phyloP scores from a whole-genome alignment of 352 stramenopile species.

The Phytophthora tubulina region DNA sequence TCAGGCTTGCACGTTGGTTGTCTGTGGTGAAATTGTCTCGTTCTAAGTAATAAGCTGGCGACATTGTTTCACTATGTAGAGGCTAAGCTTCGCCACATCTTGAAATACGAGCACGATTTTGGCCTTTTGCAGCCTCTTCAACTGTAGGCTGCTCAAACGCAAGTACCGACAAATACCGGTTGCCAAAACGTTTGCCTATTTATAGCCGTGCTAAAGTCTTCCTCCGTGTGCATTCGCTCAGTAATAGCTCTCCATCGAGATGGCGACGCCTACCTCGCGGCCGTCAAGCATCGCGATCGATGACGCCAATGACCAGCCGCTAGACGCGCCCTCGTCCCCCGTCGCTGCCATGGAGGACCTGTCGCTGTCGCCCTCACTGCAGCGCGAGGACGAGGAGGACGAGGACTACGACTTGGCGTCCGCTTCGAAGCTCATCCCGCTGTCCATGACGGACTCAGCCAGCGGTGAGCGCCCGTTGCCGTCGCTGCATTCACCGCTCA shows the following conservation, averaged over 20 bases:
- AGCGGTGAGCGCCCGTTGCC: conserved; percentile 66
- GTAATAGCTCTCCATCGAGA: conserved; percentile 7
- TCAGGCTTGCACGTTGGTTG: no score
- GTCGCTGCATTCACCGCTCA: conserved; percentile 67
- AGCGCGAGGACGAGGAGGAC: conserved; percentile 34
- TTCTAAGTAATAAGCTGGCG: no score
- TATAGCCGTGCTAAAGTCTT: conserved; percentile 2
- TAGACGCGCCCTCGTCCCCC: conserved; percentile 29
- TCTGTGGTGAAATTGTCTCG: no score
- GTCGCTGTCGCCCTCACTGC: conserved; percentile 55
- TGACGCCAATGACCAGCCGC: conserved; percentile 40
- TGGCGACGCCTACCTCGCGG: conserved; percentile 36
- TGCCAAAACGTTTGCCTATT: conserved; percentile 3
- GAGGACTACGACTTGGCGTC: conserved; percentile 42
- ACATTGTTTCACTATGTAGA: no score
- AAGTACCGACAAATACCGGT: conserved; percentile 3
- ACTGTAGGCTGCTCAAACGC: neutral
- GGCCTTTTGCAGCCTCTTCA: neutral
- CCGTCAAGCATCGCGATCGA: conserved; percentile 54
- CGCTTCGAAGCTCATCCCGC: conserved; percentile 64
- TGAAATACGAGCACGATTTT: no score
- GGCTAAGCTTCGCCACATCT: no score
- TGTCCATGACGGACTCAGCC: conserved; percentile 75
- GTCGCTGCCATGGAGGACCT: conserved; percentile 66
- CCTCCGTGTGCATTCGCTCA: neutral